A percentile compares a stretch with the other conserved stretches of the same genome.
phyloP scores from a whole-genome alignment of 23 red algal species.

The Chondrus crispus region DNA sequence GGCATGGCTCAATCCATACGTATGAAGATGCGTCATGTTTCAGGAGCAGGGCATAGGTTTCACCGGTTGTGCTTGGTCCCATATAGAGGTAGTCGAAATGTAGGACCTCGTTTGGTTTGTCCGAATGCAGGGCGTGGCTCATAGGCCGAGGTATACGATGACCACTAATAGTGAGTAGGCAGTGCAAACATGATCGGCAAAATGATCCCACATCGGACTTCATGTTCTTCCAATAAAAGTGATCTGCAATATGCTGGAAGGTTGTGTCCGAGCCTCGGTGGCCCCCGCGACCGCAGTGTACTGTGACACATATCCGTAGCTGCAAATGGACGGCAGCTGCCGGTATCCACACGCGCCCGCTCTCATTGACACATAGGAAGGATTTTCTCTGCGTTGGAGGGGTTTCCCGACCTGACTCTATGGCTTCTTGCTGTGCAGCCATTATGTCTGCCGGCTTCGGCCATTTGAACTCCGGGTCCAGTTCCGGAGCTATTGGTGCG shows the following conservation, averaged over 20 bases:
- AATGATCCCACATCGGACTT: background rate
- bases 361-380: background rate
- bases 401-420: background rate
- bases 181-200: background rate
- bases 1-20: background rate
- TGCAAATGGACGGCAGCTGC: background rate
- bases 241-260: background rate
- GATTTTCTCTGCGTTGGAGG: background rate
- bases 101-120: background rate
- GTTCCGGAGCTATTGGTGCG: background rate
- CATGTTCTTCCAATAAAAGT: background rate
- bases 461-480: background rate
- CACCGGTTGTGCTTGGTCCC: background rate
- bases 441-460: background rate
- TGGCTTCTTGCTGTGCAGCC: background rate
- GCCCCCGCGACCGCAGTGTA: background rate
- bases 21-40: background rate
- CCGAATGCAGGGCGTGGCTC: background rate
- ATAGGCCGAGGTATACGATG: background rate
- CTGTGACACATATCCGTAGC: background rate
- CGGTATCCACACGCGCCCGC: background rate
- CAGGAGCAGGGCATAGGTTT: background rate
- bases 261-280: constrained; percentile 1
- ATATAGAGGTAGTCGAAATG: background rate
- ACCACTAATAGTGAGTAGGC: background rate